Evolutionary conservation across 148 eudicot species (phyloP), one percentile per base, ranked within the genome.

Genomic region (Heliosperma pusillum): DNA sequence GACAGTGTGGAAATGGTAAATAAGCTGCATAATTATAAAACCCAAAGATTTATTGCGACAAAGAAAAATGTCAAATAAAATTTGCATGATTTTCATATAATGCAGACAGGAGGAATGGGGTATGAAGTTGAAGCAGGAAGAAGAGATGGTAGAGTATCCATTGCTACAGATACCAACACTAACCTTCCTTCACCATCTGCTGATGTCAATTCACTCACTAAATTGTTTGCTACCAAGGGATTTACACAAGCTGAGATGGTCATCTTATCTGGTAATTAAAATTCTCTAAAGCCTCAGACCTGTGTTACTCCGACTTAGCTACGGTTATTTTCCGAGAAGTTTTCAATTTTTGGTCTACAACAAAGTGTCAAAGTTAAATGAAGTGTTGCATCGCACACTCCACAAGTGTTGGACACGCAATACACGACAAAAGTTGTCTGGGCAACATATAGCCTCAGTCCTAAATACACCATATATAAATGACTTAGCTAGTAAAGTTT

Each of bases 211-310:
- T 83, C 80, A 45, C 91, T 93, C 77, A 93, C 97, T 19, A 79
- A 79, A 66, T 58, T 79, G 7, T 93, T 93, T 68, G 85, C 81
- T 15, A 82, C 70, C 75, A 91, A 89, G 76, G 93, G 91, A 74
- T 77, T 93, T 25, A 78, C 90, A n/a, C 95, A 88, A 81, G 93
- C 88, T 53, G 98, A 93, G 69, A 91, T 93, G 98, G 96, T 93
- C 20, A 85, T 89, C 21, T 87, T 91, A 24, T 89, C 93, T 10
- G 96, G 96, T 90, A 86, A 75, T 56, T 8, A n/a, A 12, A 29
- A 65, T 21, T 61, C 33, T 9, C 66, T 7, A 62, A 24, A 8
- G 26, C 30, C 17, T 13, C 44, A 11, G 30, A 26, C 30, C 30
- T 22, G 8, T 47, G 16, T 33, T 2, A 33, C 6, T 3, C 40